These are phyloP conservation scores for Mycena metata DNA, from an alignment of 768 basidiomycete species.

Conservation along the genomic window DNA sequence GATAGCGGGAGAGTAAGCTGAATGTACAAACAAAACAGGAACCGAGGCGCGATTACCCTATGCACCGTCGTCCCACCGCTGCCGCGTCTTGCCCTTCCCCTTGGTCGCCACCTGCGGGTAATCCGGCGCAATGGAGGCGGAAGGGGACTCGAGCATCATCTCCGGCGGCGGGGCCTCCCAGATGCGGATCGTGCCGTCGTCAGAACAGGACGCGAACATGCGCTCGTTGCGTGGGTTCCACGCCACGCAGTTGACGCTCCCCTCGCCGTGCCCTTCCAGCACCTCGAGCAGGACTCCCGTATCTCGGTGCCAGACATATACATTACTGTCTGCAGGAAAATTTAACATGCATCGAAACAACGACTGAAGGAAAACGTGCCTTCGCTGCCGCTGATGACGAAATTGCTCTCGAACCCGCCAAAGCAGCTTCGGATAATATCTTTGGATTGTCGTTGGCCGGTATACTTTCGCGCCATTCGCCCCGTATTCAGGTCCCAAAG, in stretches of 20 bases:
- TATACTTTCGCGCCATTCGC: constrained; percentile 82
- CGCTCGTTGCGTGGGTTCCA: constrained; percentile 93
- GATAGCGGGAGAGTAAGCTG: constrained; percentile 20
- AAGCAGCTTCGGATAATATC: constrained; percentile 95
- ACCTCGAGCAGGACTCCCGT: constrained; percentile 87
- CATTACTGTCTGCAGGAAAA: constrained; percentile 78
- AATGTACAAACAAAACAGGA: constrained; percentile 28
- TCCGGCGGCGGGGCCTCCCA: constrained; percentile 73
- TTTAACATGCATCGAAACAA: constrained; percentile 26
- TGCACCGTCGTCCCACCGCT: constrained; percentile 37
- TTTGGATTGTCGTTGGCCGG: constrained; percentile 85
- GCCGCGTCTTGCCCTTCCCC: constrained; percentile 39
- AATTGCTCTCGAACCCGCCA: constrained; percentile 89
- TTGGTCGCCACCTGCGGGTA: constrained; percentile 37
- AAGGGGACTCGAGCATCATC: constrained; percentile 25
- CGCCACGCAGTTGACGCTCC: constrained; percentile 94
- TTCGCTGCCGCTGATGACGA: constrained; percentile 95
- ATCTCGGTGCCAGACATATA: constrained; percentile 96
- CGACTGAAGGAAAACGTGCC: constrained; percentile 60
- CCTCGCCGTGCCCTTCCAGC: constrained; percentile 88
- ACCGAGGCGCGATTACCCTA: background rate
- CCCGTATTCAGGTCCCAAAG: constrained; percentile 85
- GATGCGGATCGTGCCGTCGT: constrained; percentile 91
- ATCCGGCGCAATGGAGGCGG: constrained; percentile 27
- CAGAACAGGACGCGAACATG: constrained; percentile 97